phyloP scores from a whole-genome alignment of 169 alveolate species.

The Cryptosporidium sp. region DNA sequence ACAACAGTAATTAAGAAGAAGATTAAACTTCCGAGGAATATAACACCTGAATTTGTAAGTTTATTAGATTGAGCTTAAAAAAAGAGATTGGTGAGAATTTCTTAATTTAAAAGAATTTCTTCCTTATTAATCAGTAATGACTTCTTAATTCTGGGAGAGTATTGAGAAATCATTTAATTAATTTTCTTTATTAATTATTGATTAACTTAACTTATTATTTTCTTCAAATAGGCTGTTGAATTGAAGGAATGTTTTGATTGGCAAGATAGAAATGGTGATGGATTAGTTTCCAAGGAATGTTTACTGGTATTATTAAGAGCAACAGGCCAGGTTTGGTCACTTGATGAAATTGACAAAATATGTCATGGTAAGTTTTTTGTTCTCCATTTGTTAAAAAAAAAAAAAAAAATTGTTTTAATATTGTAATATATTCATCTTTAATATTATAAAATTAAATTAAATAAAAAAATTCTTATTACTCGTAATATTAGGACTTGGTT shows the following conservation, averaged over 20 bases:
- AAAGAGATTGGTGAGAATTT: neutral
- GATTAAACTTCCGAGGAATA: constrained; percentile 44
- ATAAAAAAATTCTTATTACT: neutral
- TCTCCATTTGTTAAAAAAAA: too few relatives aligned
- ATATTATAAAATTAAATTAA: neutral
- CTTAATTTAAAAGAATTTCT: neutral
- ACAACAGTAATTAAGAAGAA: constrained; percentile 38
- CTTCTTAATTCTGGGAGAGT: neutral
- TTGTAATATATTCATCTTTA: too few relatives aligned
- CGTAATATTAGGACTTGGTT: constrained; percentile 9
- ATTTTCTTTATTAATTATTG: neutral
- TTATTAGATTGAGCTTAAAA: neutral
- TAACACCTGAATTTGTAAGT: constrained; percentile 69
- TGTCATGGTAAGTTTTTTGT: constrained; percentile 45
- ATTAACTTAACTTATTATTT: neutral
- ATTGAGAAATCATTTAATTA: neutral
- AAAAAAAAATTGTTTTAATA: too few relatives aligned
- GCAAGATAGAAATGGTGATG: constrained; percentile 73
- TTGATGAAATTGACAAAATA: constrained; percentile 51
- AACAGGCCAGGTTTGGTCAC: constrained; percentile 67
- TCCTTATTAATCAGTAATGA: neutral
- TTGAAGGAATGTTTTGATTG: constrained; percentile 71
- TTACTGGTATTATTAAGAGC: constrained; percentile 42
- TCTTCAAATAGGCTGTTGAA: constrained; percentile 27
- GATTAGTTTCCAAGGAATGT: constrained; percentile 53